Base-by-base conservation (phyloP, 306 rosid species). In the Geum urbanum region DNA sequence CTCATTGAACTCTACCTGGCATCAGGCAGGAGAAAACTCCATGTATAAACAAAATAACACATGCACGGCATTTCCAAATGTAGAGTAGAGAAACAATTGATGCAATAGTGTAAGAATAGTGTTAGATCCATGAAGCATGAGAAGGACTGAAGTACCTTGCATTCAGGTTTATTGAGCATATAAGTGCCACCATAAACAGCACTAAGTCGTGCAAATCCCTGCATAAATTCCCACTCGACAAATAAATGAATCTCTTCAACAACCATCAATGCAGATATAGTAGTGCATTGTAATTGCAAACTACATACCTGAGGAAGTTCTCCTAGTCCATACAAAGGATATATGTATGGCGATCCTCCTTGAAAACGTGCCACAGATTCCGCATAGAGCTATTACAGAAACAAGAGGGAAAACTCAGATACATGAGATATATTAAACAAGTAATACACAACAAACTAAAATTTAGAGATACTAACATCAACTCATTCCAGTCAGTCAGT, bases 161-260 rank as follows among this genome's bases (percentile, higher is more conserved):
- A 94, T 76, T 94, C 96, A 64, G 98, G 98, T 77, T 94, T 94
- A 60, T 90, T 94, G 81, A 94, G 83, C 98, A 94, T 94, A 76
- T 88, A 90, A 62, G 98, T 94, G 67, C 98, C 98, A 75, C 98
- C 98, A 76, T 92, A 92, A 67, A 92, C 98, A 60, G 98, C 98
- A 79, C 98, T 92, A 48, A 92, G 97, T 62, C 98, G 87, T 49
- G 98, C 98, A 90, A 94, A 94, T 76, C 86, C 98, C 98, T 94
- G 75, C 19, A 52, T 63, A 32, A 74, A 48, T 11, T 18, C 50
- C 46, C 20, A 70, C n/a, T 57, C 40, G 27, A 40, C 62, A 57
- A 19, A 14, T n/a, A 54, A 52, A 20, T 54, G 43, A 69, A 14
- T 41, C 20, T 12, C 52, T 41, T 22, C 22, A 69, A 20, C 44